A percentile compares a stretch with the other conserved stretches of the same genome.
Conservation (phyloP, 345 rosid genomes). For the Bruguiera sexangula region DNA sequence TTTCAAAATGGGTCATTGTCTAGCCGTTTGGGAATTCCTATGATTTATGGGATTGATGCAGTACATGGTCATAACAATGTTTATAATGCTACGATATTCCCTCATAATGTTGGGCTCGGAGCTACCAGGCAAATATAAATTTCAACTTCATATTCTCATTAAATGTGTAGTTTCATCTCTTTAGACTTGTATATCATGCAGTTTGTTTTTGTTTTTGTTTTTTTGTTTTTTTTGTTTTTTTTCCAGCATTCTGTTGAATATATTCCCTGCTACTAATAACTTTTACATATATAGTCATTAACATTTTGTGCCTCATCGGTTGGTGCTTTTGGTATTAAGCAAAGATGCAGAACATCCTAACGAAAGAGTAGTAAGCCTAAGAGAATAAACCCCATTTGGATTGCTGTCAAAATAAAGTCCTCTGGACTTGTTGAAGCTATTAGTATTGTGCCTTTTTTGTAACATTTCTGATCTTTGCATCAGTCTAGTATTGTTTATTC, state of each 20-base stretch:
- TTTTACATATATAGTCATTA: too few species aligned
- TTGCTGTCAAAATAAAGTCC: neutral
- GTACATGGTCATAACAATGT: slow-evolving; percentile 47
- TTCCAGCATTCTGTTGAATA: too few species aligned
- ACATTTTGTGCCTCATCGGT: too few species aligned
- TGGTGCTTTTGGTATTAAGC: too few species aligned
- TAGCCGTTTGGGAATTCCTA: slow-evolving; percentile 42
- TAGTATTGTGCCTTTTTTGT: neutral
- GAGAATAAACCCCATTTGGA: neutral
- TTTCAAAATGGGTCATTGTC: slow-evolving; percentile 31
- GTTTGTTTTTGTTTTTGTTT: neutral
- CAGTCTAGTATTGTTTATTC: neutral
- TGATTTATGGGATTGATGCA: slow-evolving; percentile 39
- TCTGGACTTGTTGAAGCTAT: neutral
- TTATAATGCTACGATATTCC: slow-evolving; percentile 44
- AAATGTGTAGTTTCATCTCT: too few species aligned
- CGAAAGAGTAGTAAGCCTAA: neutral
- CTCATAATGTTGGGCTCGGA: slow-evolving; percentile 46
- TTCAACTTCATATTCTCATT: neutral
- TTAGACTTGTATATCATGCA: neutral
- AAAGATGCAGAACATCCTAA: too few species aligned
- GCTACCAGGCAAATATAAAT: slow-evolving; percentile 34
- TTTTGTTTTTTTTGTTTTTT: too few species aligned
- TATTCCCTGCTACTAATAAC: too few species aligned
- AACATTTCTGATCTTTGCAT: neutral